Evolutionary conservation across 345 rosid genomes (phyloP).

Genomic region (Schrenkiella parvula): DNA sequence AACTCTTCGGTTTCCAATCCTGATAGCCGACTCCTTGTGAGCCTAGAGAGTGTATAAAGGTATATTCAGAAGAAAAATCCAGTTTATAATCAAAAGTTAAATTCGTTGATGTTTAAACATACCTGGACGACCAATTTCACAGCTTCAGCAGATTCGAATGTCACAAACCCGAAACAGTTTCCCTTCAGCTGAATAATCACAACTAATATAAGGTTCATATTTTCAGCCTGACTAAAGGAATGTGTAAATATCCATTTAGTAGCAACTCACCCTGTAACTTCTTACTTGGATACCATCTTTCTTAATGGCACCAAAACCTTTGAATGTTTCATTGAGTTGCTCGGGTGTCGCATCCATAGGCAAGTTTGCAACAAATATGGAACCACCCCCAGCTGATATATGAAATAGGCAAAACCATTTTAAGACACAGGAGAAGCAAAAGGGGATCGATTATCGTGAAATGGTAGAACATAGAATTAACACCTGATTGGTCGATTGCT

Average conservation of each 20-base stretch:
- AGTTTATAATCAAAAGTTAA: background rate
- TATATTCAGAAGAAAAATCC: background rate
- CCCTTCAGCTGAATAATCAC: constrained; percentile 34
- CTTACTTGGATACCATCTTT: constrained; percentile 35
- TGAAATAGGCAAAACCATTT: background rate
- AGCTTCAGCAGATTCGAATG: constrained; percentile 62
- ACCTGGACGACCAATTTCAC: constrained; percentile 67
- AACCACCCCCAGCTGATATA: constrained; percentile 10
- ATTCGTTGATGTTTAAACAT: background rate
- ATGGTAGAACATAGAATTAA: background rate
- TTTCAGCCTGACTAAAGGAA: background rate
- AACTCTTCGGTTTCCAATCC: constrained; percentile 57
- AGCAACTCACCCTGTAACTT: constrained; percentile 31
- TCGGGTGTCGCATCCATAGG: constrained; percentile 34
- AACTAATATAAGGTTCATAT: background rate
- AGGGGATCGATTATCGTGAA: background rate
- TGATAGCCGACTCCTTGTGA: constrained; percentile 46
- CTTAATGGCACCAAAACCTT: constrained; percentile 26
- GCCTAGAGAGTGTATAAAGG: constrained; percentile 13
- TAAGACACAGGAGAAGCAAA: background rate
- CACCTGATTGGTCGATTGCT: constrained; percentile 8
- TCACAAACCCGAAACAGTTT: constrained; percentile 81
- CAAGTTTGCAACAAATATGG: constrained; percentile 36
- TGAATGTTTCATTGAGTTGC: constrained; percentile 33
- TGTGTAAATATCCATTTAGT: background rate